Base-by-base conservation (phyloP, 805 yeast species). In the Candida odintsovae region DNA sequence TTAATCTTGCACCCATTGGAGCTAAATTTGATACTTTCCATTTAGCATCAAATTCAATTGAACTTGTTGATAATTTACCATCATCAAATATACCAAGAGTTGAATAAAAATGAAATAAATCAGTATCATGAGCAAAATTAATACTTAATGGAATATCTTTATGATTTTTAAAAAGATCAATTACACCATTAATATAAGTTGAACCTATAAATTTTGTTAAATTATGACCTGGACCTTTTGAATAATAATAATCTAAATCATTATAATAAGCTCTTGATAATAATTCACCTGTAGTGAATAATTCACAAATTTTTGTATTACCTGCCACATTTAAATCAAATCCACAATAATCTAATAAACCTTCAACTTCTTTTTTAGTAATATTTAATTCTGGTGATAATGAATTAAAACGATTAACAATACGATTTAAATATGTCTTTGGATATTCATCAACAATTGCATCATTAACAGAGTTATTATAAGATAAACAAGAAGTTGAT, bases 111-210 rank as follows among this genome's bases (percentile, higher is more conserved):
- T 71, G 64, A 48, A 73, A 74, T 40, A 78, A 63, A 54, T 80
- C 81, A 35, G 80, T 74, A 58, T 80, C 85, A 61, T 80, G 85
- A 16, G 74, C 64, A 58, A 79, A 79, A 20, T 71, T 67, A 40
- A 72, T 65, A 58, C 74, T 69, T 33, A 79, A 57, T 48, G 72
- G 58, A 8, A 57, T 54, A 7, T 62, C 62, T 21, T 66, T 69
- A 39, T 70, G 23, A 4, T 44, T 66, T 53, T 71, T 66, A 50
- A 78, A 64, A 43, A 76, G 61, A 19, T 63, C 55, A 42, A 71
- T 59, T 6, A 80, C 66, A 19, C 83, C 80, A 49, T 76, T 70
- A 52, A 74, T 65, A 50, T 69, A 69, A 15, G 70, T 69, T 2
- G 75, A 66, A 2, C 80, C 82, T 40, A 71, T 66, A 8, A 68